Conservation (phyloP, 352 stramenopile species). For the Phytophthora agathidicida region DNA sequence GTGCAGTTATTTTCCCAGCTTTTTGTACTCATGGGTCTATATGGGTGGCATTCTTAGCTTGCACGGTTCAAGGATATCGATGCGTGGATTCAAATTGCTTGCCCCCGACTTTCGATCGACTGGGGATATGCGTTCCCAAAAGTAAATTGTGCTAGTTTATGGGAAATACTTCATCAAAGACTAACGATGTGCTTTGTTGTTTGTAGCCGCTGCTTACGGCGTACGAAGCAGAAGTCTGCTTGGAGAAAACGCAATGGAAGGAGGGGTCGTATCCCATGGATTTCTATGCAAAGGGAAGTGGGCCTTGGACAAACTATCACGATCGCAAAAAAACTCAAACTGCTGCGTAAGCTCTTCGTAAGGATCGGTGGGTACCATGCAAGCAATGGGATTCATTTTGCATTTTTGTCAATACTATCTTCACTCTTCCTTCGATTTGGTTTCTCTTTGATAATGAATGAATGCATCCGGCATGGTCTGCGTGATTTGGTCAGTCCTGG, state of each 20-base stretch:
- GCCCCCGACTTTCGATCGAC: conserved; percentile 98
- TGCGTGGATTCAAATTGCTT: conserved; percentile 99
- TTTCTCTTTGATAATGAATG: conserved; percentile 23
- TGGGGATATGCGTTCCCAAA: conserved; percentile 98
- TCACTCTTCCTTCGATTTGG: conserved; percentile 10
- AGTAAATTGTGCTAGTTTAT: conserved; percentile 28
- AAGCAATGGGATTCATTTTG: conserved; percentile 16
- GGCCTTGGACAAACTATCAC: conserved; percentile 98
- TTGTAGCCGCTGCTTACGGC: conserved; percentile 93
- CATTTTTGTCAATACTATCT: conserved; percentile 35
- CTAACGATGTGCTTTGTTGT: conserved; percentile 1
- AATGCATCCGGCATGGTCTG: conserved; percentile 9
- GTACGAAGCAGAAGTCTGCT: conserved; percentile 97
- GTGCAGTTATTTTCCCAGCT: background rate
- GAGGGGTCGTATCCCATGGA: conserved; percentile 98
- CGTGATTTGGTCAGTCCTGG: conserved; percentile 11
- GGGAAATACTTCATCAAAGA: background rate
- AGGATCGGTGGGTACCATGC: too few species aligned
- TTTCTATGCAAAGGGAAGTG: conserved; percentile 97
- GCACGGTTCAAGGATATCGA: conserved; percentile 89
- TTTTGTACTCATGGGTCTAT: conserved; percentile 5
- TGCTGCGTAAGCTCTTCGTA: conserved; percentile 16
- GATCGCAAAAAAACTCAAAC: conserved; percentile 44
- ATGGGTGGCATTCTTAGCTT: conserved; percentile 68
- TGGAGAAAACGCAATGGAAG: conserved; percentile 90